Evolutionary conservation across 495 filamentous ascomycete species (phyloP).

Genomic region (Talaromyces proteolyticus): DNA sequence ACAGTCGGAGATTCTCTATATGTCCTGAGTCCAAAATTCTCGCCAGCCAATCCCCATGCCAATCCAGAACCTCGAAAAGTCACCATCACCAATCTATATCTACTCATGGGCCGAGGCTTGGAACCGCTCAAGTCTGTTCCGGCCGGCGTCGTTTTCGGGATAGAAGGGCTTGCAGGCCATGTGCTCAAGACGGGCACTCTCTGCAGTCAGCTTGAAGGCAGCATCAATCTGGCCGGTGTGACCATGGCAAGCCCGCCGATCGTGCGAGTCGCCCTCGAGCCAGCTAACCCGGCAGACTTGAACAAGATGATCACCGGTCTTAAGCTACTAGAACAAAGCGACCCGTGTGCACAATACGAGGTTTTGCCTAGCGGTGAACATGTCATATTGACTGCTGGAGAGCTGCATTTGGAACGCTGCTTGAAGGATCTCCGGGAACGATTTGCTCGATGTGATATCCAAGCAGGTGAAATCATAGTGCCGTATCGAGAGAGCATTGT

Average conservation of each 20-base stretch:
- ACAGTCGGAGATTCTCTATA: constrained; percentile 88
- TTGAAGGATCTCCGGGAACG: constrained; percentile 89
- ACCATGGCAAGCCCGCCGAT: constrained; percentile 77
- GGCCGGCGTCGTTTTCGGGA: constrained; percentile 93
- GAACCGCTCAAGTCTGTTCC: constrained; percentile 81
- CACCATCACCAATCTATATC: constrained; percentile 82
- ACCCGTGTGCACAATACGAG: constrained; percentile 94
- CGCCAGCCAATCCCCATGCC: constrained; percentile 69
- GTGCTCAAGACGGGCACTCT: constrained; percentile 93
- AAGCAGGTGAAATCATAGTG: constrained; percentile 88
- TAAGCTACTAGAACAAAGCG: constrained; percentile 84
- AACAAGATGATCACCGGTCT: constrained; percentile 90
- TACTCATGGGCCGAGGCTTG: constrained; percentile 89
- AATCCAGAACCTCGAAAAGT: constrained; percentile 76
- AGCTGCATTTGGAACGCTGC: constrained; percentile 91
- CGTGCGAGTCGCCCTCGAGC: constrained; percentile 91
- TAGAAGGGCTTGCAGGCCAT: constrained; percentile 83
- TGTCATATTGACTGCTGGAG: constrained; percentile 88
- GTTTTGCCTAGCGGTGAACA: constrained; percentile 91
- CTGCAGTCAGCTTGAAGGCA: constrained; percentile 79
- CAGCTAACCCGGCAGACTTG: constrained; percentile 78
- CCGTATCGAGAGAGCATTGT: constrained; percentile 94
- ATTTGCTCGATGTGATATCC: constrained; percentile 93
- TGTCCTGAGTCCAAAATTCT: constrained; percentile 87
- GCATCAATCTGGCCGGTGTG: constrained; percentile 89